Conservation (phyloP, 331 rosid genomes). For the Acacia concinna region DNA sequence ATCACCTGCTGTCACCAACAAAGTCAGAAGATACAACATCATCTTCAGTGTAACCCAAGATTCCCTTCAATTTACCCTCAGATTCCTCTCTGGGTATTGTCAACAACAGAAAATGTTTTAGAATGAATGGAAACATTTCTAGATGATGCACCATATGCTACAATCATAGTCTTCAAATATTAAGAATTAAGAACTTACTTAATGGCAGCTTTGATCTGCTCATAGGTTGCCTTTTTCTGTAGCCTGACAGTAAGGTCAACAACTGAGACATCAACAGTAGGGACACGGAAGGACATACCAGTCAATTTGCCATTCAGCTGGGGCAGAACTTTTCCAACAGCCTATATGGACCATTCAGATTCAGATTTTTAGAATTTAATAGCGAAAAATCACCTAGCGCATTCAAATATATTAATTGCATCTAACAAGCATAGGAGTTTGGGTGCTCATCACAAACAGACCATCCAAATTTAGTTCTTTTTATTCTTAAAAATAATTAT, state of each 20-base stretch:
- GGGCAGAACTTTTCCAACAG: conserved; percentile 87
- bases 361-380: conserved; percentile 27
- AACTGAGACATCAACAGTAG: conserved; percentile 83
- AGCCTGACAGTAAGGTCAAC: conserved; percentile 89
- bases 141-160: neutral
- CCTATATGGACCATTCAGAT: conserved; percentile 45
- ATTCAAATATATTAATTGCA: neutral
- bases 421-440: neutral
- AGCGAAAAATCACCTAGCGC: neutral
- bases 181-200: conserved; percentile 43
- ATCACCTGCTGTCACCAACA: conserved; percentile 83
- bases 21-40: conserved; percentile 87
- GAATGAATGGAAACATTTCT: neutral
- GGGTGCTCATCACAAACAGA: too few species aligned
- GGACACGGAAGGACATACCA: conserved; percentile 86
- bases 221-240: conserved; percentile 68
- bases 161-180: neutral
- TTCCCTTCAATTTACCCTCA: conserved; percentile 85
- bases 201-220: conserved; percentile 69
- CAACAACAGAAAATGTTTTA: conserved; percentile 17
- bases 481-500: too few species aligned
- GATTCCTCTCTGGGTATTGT: conserved; percentile 66
- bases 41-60: conserved; percentile 85
- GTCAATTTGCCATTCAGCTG: conserved; percentile 75
- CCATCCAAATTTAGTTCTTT: too few species aligned